Base-by-base conservation (phyloP, 2,329 filamentous ascomycete species). In the Colletotrichum sp. region DNA sequence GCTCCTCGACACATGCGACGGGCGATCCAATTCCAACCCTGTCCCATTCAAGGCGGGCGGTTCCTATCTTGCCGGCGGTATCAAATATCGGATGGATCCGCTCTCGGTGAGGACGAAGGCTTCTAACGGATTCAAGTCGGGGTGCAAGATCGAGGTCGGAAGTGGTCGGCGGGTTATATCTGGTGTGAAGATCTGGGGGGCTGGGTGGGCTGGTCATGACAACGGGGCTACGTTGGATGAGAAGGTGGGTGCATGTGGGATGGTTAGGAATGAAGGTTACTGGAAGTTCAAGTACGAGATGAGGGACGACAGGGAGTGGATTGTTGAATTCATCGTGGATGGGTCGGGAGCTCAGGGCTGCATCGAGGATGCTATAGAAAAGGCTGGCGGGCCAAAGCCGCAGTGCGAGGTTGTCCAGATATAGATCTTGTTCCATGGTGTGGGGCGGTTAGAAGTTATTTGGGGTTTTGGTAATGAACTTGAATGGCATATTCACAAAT, bases 361-460 rank as follows among this genome's bases (percentile, higher is more conserved):
- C 44, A 48, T 48, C n/a, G 44, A 48, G 44, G 44, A 48, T 48
- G 44, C 44, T 4, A 48, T 48, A 48, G 19, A 22, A 12, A n/a
- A 48, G n/a, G 19, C 44, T 22, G 44, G 9, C 44, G 19, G 44
- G 6, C 44, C 44, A 22, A 48, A 48, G 44, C 44, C 44, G n/a
- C n/a, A 48, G 11, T 48, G 44, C 11, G 44, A 48, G 44, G 44
- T 48, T 48, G 44, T 48, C n/a, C 44, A 48, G 11, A 48, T 13
- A 13, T 48, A 48, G 44, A 48, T 22, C 2, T 48, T 13, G 11
- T 22, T n/a, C n/a, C 44, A 13, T 48, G 1, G 44, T 22, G 3
- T 22, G 6, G 44, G 11, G 6, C 0, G 11, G 6, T 13, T 0
- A 13, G 44, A 48, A 48, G 19, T 48, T 3, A 4, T 48, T 22